Conservation (phyloP, 768 basidiomycete genomes). For the Amanita subjunquillea region DNA sequence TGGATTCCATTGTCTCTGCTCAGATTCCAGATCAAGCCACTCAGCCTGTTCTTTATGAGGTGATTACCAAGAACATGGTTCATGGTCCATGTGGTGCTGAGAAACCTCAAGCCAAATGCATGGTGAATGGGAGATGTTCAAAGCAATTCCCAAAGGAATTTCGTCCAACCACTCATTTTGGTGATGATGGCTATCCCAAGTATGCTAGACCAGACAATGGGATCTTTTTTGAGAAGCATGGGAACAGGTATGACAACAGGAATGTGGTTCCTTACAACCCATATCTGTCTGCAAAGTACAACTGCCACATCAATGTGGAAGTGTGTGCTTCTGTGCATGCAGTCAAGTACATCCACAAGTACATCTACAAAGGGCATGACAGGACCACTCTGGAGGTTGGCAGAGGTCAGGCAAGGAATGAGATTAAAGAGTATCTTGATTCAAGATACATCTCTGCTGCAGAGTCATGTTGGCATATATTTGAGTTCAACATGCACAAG, state of each 20-base stretch:
- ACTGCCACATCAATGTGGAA: no score
- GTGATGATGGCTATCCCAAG: no score
- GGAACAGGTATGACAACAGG: slow-evolving; percentile 18
- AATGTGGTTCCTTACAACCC: slow-evolving; percentile 42
- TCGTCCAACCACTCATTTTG: no score
- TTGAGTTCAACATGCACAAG: slow-evolving; percentile 21
- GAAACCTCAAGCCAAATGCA: no score
- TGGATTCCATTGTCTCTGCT: slow-evolving; percentile 28
- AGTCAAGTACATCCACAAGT: no score
- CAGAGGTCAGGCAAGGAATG: slow-evolving; percentile 18
- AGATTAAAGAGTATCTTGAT: slow-evolving; percentile 26
- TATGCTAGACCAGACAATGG: not conserved
- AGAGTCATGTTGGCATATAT: no score
- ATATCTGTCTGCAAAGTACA: no score
- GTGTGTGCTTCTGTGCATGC: no score
- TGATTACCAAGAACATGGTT: no score
- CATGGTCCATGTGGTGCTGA: no score
- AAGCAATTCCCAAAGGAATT: no score
- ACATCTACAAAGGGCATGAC: slow-evolving; percentile 35
- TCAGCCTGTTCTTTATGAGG: slow-evolving; percentile 12
- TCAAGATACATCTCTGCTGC: slow-evolving; percentile 21
- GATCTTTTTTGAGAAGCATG: not conserved
- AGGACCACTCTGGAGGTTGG: slow-evolving; percentile 22
- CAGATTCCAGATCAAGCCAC: slow-evolving; percentile 22
- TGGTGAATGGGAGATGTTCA: no score